Evolutionary conservation across 192 early-diverging fungal species (phyloP).

Genomic region (Entomortierella beljakovae): DNA sequence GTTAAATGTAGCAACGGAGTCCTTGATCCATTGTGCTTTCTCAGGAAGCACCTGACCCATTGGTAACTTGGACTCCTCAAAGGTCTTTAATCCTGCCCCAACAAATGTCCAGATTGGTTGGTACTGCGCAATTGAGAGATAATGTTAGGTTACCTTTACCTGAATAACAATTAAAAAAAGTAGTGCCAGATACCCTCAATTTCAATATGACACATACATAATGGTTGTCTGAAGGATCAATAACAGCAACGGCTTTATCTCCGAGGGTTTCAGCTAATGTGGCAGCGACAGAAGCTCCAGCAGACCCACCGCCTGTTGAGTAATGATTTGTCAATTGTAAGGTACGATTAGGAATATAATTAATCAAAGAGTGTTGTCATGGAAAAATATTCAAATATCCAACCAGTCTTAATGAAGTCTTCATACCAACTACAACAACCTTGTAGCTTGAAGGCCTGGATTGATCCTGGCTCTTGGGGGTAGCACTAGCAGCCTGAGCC

Average conservation of each 20-base stretch:
- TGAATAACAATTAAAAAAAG: background rate
- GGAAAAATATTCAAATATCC: background rate
- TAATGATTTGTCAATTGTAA: no score
- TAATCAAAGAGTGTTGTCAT: background rate
- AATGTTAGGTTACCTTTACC: background rate
- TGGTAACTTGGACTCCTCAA: constrained; percentile 74
- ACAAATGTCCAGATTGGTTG: constrained; percentile 95
- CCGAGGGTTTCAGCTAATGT: constrained; percentile 74
- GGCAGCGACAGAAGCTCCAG: constrained; percentile 74
- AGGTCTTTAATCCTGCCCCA: constrained; percentile 84
- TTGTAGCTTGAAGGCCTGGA: constrained; percentile 56
- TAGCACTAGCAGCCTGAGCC: constrained; percentile 31
- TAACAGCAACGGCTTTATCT: constrained; percentile 74
- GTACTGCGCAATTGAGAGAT: constrained; percentile 59
- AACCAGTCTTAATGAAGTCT: background rate
- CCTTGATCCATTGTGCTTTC: constrained; percentile 80
- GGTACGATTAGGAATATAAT: no score
- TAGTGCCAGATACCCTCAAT: background rate
- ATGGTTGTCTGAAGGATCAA: constrained; percentile 78
- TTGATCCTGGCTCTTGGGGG: constrained; percentile 20
- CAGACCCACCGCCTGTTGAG: constrained; percentile 63
- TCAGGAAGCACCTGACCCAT: constrained; percentile 78
- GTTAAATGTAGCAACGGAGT: constrained; percentile 75
- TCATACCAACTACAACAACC: constrained; percentile 62
- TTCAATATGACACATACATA: constrained; percentile 58